phyloP scores from a whole-genome alignment of 805 yeast species.

The Candida sanyiensis region DNA sequence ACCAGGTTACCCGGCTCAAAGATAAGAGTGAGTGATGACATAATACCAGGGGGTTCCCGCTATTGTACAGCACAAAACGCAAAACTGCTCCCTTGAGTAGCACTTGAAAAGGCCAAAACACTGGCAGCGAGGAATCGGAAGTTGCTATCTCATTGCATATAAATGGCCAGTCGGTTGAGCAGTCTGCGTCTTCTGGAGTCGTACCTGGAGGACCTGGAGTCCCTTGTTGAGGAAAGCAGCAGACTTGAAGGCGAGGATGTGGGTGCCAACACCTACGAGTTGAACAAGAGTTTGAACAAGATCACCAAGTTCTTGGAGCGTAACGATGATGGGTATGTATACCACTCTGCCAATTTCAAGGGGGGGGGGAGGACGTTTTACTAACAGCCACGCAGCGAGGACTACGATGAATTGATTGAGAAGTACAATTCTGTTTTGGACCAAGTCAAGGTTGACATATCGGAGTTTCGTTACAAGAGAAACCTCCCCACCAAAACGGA shows the following conservation, averaged over 20 bases:
- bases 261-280: constrained; percentile 20
- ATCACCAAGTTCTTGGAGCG: constrained; percentile 22
- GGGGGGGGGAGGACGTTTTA: neutral
- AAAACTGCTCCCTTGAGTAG: no score
- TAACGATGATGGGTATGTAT: constrained; percentile 24
- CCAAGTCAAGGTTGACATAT: constrained; percentile 13
- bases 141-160: constrained; percentile 1
- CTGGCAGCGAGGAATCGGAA: neutral
- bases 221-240: constrained; percentile 20
- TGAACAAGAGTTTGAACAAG: constrained; percentile 20
- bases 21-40: constrained; percentile 2
- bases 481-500: constrained; percentile 6
- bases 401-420: constrained; percentile 25
- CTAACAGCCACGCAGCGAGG: constrained; percentile 16
- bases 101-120: no score
- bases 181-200: constrained; percentile 24
- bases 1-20: constrained; percentile 1
- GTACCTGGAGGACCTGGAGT: constrained; percentile 23
- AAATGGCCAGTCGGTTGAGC: constrained; percentile 17
- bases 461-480: constrained; percentile 18
- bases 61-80: no score
- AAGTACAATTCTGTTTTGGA: constrained; percentile 13
- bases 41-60: no score
- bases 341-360: neutral
- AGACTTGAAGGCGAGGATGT: constrained; percentile 15